Conservation (phyloP, 768 basidiomycete genomes). For the Psilocybe cubensis region DNA sequence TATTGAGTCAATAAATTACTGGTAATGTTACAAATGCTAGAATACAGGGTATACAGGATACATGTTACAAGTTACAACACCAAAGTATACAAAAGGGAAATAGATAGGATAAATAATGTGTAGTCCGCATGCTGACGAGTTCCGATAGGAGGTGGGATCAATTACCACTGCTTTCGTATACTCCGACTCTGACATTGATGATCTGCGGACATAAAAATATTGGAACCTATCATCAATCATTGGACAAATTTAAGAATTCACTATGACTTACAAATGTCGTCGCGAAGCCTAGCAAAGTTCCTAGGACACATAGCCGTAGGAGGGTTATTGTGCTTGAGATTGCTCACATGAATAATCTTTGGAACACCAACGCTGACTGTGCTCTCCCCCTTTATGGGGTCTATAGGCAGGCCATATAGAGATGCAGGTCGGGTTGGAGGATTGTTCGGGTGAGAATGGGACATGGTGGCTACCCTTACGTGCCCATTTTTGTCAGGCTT, state of each 20-base stretch:
- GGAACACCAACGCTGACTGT: constrained; percentile 15
- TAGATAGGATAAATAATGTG: neutral
- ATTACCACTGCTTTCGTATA: neutral
- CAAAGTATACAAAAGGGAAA: too few species aligned
- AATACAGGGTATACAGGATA: too few species aligned
- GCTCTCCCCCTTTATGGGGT: constrained; percentile 19
- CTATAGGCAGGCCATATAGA: constrained; percentile 14
- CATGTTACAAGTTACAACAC: too few species aligned
- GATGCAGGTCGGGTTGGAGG: constrained; percentile 17
- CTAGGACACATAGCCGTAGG: constrained; percentile 6
- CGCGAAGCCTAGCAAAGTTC: constrained; percentile 6
- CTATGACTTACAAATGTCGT: constrained; percentile 15
- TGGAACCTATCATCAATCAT: neutral
- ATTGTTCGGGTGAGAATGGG: constrained; percentile 17
- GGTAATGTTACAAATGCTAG: too few species aligned
- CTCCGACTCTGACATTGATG: neutral
- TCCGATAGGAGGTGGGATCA: too few species aligned
- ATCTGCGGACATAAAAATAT: neutral
- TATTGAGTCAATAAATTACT: too few species aligned
- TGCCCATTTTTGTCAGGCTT: constrained; percentile 13
- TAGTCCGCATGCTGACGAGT: neutral
- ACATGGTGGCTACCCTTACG: constrained; percentile 20
- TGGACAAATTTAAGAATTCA: too few species aligned
- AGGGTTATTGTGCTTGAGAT: constrained; percentile 11
- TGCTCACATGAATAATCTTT: constrained; percentile 9